Percentiles rank a stretch among this genome's conserved stretches.
phyloP scores from a whole-genome alignment of 2,329 filamentous ascomycete genomes.

The Helotiales sp. region DNA sequence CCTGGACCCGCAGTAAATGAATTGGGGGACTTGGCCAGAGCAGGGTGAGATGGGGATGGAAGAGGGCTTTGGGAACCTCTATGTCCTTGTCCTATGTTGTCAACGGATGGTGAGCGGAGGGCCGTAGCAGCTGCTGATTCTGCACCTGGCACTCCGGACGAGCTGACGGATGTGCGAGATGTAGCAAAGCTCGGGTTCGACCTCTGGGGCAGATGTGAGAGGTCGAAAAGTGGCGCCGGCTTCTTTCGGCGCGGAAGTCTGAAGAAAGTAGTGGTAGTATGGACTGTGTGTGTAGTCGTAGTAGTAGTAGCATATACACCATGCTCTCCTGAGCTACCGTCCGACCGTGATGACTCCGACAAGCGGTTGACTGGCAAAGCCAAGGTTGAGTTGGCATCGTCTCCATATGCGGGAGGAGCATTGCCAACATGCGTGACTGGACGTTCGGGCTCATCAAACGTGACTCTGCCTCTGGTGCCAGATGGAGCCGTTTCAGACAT shows the following conservation, averaged over 20 bases:
- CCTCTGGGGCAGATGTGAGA: slow-evolving; percentile 86
- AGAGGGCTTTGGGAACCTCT: slow-evolving; percentile 26
- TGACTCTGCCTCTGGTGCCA: slow-evolving; percentile 46
- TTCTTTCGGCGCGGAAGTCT: slow-evolving; percentile 76
- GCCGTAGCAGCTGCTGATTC: slow-evolving; percentile 38
- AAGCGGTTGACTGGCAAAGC: slow-evolving; percentile 64
- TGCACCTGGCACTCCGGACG: slow-evolving; percentile 36
- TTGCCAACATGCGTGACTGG: slow-evolving; percentile 44
- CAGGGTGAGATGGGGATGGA: slow-evolving; percentile 31
- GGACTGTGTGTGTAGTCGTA: slow-evolving; percentile 62
- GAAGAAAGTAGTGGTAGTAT: slow-evolving; percentile 74
- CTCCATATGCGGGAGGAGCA: slow-evolving; percentile 58
- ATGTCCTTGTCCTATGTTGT: slow-evolving; percentile 27
- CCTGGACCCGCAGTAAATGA: slow-evolving; percentile 41
- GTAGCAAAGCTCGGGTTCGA: slow-evolving; percentile 46
- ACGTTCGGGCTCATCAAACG: slow-evolving; percentile 61
- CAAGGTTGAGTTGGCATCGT: slow-evolving; percentile 61
- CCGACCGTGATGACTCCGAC: slow-evolving; percentile 88
- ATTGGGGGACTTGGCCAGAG: slow-evolving; percentile 25
- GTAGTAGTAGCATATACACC: slow-evolving; percentile 57
- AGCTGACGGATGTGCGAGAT: slow-evolving; percentile 45
- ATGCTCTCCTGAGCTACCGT: slow-evolving; percentile 74
- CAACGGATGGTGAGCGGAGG: slow-evolving; percentile 38
- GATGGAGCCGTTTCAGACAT: slow-evolving; percentile 36
- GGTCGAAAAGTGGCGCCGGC: slow-evolving; percentile 76